Evolutionary conservation across 495 filamentous ascomycete genomes (phyloP), one percentile per base, ranked within the genome.

Genomic region (Neurospora africana): DNA sequence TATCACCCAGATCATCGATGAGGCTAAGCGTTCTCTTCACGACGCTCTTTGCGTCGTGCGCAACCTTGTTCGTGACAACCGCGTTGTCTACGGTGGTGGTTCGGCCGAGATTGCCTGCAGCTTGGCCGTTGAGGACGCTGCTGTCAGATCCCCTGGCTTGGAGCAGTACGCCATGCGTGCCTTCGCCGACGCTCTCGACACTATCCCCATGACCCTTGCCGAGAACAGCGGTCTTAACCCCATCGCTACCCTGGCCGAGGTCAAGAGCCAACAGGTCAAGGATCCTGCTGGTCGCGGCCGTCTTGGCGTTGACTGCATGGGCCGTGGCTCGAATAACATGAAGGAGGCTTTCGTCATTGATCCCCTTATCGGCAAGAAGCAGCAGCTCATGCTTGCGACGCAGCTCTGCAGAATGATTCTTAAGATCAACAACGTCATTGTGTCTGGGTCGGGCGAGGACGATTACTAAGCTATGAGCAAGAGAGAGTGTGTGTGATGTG

Each of bases 141-240:
- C 94, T 72, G 91, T 93, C 78, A 93, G 97, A 89, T 97, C 92
- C 70, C 94, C 93, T 41, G 96, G 95, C 10, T 89, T 98, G 68
- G 95, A 98, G 82, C 95, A 99, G 81, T 98, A 99, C 79, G 93
- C 94, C 72, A 99, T 99, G 93, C 91, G 96, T 70, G 96, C 94
- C 17, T 99, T 99, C 76, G 89, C 95, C 73, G 94, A 98, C 79
- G 96, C 95, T 11, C 88, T 99, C 40, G 95, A 99, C 82, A 87
- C 92, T 21, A 89, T 99, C 53, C 95, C 95, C n/a, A 91, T 98
- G 91, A 93, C 95, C 1, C 88, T 99, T 72, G 92, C 95, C 39
- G 94, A 98, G 86, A 99, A 99, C 87, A 97, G 93, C 75, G 95
- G 95, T 68, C 81, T 98, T 73, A 96, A 92, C 82, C 93, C 96